Evolutionary conservation across 2,329 filamentous ascomycete genomes (phyloP), one percentile per base, ranked within the genome.

Genomic region (Fusarium gaditjirri): DNA sequence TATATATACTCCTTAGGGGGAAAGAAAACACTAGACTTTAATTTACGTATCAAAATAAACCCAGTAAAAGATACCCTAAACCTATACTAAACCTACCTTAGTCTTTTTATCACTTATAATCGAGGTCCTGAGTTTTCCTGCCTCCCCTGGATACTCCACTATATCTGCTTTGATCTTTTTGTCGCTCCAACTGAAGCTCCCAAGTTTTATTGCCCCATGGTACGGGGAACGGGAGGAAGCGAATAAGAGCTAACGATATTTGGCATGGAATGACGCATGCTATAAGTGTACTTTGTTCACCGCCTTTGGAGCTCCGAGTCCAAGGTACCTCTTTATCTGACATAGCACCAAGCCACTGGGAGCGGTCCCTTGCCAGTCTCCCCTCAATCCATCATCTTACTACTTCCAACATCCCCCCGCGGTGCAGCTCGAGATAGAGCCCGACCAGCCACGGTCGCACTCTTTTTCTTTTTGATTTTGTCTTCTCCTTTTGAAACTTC

Each of bases 401-500:
- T 65, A 73, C 69, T 65, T 56, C 54, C 44, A 61, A 57, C 57
- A 69, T 39, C 42, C 44, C 42, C 54, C 53, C 63, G 69, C 65
- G 71, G 73, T 71, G 78, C 78, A 79, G 77, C 75, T 80, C 77
- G 70, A 78, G 78, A 76, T 76, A 66, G 77, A 78, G 77, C 75
- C 76, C 77, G 79, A 79, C 80, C 79, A 78, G 65, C 69, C 68
- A 56, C 70, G 78, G 78, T 80, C 78, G 77, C 77, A 81, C 78
- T 77, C 61, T 54, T 47, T 47, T 57, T 60, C 36, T 33, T 35
- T 21, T 54, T 23, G 10, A 25, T 39, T 49, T 44, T 60, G 38
- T 38, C 19, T 56, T 52, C 36, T 23, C 21, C 35, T 39, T 43
- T 56, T 35, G 35, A 23, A 33, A 44, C 55, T 41, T 41, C 55